Evolutionary conservation across 2,329 filamentous ascomycete species (phyloP), one percentile per base, ranked within the genome.

Genomic region (Apiospora malaysiana): DNA sequence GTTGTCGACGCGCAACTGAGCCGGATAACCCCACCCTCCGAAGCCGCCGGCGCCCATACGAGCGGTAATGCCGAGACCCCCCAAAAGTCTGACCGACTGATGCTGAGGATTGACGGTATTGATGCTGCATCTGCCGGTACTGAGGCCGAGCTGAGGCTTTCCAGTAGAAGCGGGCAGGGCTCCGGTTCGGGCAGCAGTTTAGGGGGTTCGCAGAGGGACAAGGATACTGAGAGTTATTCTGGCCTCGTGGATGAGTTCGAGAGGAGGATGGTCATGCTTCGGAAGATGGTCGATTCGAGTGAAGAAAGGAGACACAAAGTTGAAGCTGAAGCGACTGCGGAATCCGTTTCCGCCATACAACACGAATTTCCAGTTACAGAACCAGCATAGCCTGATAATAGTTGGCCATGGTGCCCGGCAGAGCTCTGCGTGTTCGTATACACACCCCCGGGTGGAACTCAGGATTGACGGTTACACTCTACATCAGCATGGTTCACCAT

Each of bases 51-150:
- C 59, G 78, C 72, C 46, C 79, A 79, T 40, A 81, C 78, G 46
- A 76, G 79, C 9, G 49, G 76, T 68, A 73, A 71, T 23, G 74
- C 68, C n/a, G 74, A 78, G 68, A 71, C 74, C 77, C 72, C 74
- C 71, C 21, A 73, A 73, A 65, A 73, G 72, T 70, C 81, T 45
- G 82, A 82, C 51, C 83, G 84, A 8, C 78, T 91, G 73, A 91
- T 93, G 87, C 80, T 93, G 65, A 84, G 83, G 71, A 87, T 93
- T 69, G 87, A 92, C 71, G 91, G 91, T 78, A 72, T 86, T 75
- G 78, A 82, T 70, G 74, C 79, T 71, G 76, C 78, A 49, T 76
- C 77, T 2, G 71, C 78, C 2, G 75, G 77, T 78, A 82, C 74
- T 77, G 82, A 81, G 71, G 79, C 81, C 66, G 83, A 83, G 43